A percentile compares a stretch with the other conserved stretches of the same genome.
phyloP scores from a whole-genome alignment of 345 rosid species.

The Euphorbia lathyris region DNA sequence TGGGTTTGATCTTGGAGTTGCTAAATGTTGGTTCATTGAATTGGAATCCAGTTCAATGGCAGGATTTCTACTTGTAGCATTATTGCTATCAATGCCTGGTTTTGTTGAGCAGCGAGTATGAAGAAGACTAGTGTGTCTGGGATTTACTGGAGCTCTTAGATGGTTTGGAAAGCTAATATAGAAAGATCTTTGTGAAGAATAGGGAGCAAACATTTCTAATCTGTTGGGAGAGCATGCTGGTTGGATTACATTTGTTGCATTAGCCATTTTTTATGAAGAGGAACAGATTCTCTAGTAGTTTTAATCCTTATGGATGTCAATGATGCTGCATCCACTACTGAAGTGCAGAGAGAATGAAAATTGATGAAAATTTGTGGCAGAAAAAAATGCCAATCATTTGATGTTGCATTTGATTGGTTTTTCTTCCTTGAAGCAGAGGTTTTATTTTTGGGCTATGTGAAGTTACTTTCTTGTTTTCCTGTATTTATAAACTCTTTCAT shows the following conservation, averaged over 20 bases:
- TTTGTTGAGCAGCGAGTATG: conserved; percentile 51
- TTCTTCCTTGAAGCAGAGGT: neutral
- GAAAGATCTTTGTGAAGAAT: conserved; percentile 14
- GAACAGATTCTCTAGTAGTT: conserved; percentile 8
- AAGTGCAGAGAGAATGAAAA: neutral
- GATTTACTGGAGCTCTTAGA: conserved; percentile 21
- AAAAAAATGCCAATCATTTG: conserved; percentile 5
- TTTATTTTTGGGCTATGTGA: neutral
- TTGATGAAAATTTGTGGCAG: neutral
- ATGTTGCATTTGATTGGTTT: neutral
- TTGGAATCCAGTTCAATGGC: conserved; percentile 18
- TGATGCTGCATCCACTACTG: conserved; percentile 20
- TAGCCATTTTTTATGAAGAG: conserved; percentile 17
- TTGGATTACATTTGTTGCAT: conserved; percentile 14
- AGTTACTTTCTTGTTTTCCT: neutral
- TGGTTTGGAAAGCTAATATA: conserved; percentile 12
- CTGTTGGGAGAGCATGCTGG: conserved; percentile 18
- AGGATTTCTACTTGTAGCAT: conserved; percentile 26
- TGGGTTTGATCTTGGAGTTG: conserved; percentile 16
- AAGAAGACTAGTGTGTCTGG: conserved; percentile 15
- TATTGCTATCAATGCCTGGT: conserved; percentile 34
- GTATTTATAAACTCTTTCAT: neutral
- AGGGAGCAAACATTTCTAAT: conserved; percentile 14
- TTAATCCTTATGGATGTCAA: conserved; percentile 11
- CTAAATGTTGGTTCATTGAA: conserved; percentile 10